Evolutionary conservation across 805 yeast species (phyloP).

Genomic region (Isabelozyma rhagii): DNA sequence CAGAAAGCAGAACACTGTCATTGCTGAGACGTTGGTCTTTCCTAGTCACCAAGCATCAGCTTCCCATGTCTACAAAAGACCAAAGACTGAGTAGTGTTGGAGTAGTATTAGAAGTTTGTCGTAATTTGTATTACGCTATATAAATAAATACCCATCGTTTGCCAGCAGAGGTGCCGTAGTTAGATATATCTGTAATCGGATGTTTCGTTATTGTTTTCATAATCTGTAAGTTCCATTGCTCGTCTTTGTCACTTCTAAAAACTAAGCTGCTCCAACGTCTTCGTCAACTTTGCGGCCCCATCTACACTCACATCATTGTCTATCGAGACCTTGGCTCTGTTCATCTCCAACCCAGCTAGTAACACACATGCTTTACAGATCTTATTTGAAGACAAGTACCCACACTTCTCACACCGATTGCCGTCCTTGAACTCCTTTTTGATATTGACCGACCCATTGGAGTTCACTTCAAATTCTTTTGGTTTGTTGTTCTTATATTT

Average conservation of each 20-base stretch:
- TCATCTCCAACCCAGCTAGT: conserved; percentile 76
- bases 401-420: conserved; percentile 81
- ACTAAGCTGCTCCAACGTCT: conserved; percentile 59
- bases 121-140: background rate
- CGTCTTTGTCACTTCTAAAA: conserved; percentile 37
- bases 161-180: too few relatives aligned
- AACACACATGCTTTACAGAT: conserved; percentile 92
- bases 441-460: conserved; percentile 62
- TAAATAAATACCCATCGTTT: too few relatives aligned
- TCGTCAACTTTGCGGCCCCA: conserved; percentile 63
- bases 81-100: background rate
- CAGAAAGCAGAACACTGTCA: conserved; percentile 32
- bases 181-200: too few relatives aligned
- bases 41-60: conserved; percentile 38
- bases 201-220: too few relatives aligned
- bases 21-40: conserved; percentile 37
- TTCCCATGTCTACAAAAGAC: conserved; percentile 16
- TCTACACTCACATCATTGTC: conserved; percentile 50
- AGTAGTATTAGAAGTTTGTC: background rate
- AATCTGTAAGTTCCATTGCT: too few relatives aligned
- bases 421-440: conserved; percentile 51
- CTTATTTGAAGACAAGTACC: conserved; percentile 82
- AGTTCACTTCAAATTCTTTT: conserved; percentile 49
- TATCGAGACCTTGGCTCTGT: conserved; percentile 61
- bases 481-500: conserved; percentile 27